Evolutionary conservation across 306 rosid species (phyloP).

Genomic region (Leucaena leucocephala): DNA sequence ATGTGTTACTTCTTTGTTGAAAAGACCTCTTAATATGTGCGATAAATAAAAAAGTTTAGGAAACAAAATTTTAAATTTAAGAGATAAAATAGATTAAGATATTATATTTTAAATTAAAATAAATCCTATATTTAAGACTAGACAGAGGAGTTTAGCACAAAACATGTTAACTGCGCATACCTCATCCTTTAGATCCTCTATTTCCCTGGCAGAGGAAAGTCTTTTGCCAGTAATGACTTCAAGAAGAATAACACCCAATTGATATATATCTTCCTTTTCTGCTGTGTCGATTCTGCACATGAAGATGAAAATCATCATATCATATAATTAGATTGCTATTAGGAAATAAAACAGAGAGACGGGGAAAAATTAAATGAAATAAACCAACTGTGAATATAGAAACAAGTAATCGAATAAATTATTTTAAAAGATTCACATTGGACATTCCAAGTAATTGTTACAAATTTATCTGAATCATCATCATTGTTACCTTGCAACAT

Average conservation of each 20-base stretch:
- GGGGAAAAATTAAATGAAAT: too few relatives aligned
- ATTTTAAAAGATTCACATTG: background rate
- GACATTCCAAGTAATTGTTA: background rate
- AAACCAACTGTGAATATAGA: too few relatives aligned
- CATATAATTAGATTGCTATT: background rate
- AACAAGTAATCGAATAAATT: background rate
- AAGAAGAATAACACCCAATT: conserved; percentile 76
- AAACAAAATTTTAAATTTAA: too few relatives aligned
- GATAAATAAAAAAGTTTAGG: too few relatives aligned
- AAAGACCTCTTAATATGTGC: too few relatives aligned
- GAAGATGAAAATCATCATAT: background rate
- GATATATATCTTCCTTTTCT: conserved; percentile 88
- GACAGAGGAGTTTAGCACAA: background rate
- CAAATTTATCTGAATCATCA: background rate
- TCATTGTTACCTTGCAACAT: conserved; percentile 41
- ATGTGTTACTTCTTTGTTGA: background rate
- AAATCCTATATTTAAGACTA: too few relatives aligned
- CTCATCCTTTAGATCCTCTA: conserved; percentile 61
- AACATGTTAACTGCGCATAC: conserved; percentile 39
- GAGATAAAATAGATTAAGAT: too few relatives aligned
- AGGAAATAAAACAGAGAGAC: background rate
- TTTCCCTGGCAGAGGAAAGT: conserved; percentile 51
- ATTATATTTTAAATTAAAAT: too few relatives aligned
- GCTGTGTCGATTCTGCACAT: conserved; percentile 45
- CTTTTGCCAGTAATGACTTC: conserved; percentile 73